Evolutionary conservation across 768 basidiomycete species (phyloP), one percentile per base, ranked within the genome.

Genomic region (Amanita pseudoporphyria): DNA sequence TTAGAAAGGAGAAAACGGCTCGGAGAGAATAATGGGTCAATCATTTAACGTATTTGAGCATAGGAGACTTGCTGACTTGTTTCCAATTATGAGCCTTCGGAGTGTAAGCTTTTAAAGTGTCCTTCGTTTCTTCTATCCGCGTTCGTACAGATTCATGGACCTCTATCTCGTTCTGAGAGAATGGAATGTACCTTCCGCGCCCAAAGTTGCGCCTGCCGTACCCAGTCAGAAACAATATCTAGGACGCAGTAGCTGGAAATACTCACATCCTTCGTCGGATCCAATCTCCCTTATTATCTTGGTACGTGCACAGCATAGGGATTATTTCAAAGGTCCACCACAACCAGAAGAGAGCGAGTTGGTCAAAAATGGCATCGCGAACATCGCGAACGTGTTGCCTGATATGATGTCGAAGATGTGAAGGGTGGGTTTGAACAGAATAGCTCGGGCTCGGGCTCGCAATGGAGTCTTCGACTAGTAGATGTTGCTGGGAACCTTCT

Each of bases 241-340:
- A 14, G 24, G 13, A 12, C 2, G 12, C 16, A 14, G n/a, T 16
- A 22, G 9, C 18, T 14, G 14, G 4, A 16, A 18, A 26, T 10
- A 36, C 55, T 53, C 47, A 63, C 62, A 56, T 58, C 48, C 62
- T 48, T 43, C 51, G 54, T 7, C 60, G 56, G 12, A 57, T 41
- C 62, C 62, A 63, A 12, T 46, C 43, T n/a, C 62, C 62, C 16
- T 56, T 52, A 3, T 44, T 37, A 12, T 50, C 44, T 47, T 63
- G 62, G 36, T 58, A 59, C 5, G 57, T 58, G 6, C 44, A 53
- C 14, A 61, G 49, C 55, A 58, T 56, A 1, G 62, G 62, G 10
- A 64, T 45, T 10, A 54, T 5, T 37, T 64, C 62, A 16, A 64
- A 42, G 28, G 44, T 14, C 62, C 62, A 64, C 62, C 62, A 64